These are phyloP conservation scores for Penicillium vulpinum DNA, from an alignment of 2,329 filamentous ascomycete genomes.

Conservation along the genomic window DNA sequence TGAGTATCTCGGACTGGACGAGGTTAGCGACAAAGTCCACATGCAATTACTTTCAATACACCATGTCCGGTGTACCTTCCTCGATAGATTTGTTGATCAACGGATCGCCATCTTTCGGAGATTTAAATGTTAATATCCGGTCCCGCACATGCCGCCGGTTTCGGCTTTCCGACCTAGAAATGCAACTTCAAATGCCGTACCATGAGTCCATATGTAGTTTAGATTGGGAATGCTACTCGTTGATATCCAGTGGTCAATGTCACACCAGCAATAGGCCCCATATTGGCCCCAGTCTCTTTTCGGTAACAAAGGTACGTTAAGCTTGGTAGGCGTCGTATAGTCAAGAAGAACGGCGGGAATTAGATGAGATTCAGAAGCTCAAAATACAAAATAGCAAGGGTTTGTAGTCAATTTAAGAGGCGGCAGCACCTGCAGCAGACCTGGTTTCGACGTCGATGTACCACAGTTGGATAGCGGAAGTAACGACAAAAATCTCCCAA, in stretches of 20 bases:
- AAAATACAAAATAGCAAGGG: background rate
- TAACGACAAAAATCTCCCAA: slow-evolving; percentile 13
- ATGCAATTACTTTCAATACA: background rate
- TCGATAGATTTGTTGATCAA: background rate
- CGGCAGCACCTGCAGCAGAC: background rate
- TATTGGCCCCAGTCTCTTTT: background rate
- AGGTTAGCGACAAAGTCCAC: background rate
- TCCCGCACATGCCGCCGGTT: background rate
- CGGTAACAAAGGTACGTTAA: background rate
- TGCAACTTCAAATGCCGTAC: background rate
- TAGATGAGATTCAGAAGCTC: no score
- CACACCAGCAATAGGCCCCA: background rate
- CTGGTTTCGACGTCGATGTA: slow-evolving; percentile 1
- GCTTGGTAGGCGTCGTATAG: background rate
- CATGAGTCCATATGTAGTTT: no score
- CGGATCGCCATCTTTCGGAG: background rate
- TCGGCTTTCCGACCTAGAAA: background rate
- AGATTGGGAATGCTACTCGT: background rate
- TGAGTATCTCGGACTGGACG: background rate
- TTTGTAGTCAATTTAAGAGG: background rate
- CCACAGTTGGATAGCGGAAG: slow-evolving; percentile 15
- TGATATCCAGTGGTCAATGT: background rate
- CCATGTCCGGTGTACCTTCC: background rate
- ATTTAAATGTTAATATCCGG: background rate
- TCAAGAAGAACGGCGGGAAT: background rate